Evolutionary conservation across 2,329 filamentous ascomycete species (phyloP).

Genomic region (Colletotrichum trifolii): DNA sequence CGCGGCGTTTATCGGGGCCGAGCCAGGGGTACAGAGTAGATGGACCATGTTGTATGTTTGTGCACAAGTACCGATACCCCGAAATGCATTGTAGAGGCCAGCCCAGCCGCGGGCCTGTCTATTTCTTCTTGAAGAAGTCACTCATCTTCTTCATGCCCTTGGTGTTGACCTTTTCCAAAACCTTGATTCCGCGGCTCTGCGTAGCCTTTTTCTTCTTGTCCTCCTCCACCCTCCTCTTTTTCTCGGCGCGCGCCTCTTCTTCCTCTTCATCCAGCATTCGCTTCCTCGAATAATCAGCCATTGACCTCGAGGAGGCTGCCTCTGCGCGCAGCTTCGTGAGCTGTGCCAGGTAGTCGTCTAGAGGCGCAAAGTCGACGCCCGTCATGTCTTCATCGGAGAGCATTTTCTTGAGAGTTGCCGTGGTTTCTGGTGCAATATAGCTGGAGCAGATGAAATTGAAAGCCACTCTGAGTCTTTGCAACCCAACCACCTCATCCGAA

Average conservation of each 20-base stretch:
- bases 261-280: conserved; percentile 74
- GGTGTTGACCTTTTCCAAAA: conserved; percentile 90
- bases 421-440: conserved; percentile 65
- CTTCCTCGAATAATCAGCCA: conserved; percentile 78
- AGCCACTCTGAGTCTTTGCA: conserved; percentile 73
- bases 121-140: conserved; percentile 86
- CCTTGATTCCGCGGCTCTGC: conserved; percentile 79
- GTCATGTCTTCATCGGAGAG: conserved; percentile 50
- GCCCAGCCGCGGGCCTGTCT: conserved; percentile 29
- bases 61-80: conserved; percentile 35
- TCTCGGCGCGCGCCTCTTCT: conserved; percentile 74
- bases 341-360: conserved; percentile 76
- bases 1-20: conserved; percentile 36
- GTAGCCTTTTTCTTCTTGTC: conserved; percentile 85
- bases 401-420: conserved; percentile 52
- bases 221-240: conserved; percentile 87
- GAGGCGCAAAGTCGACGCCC: conserved; percentile 72
- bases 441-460: conserved; percentile 72
- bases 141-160: conserved; percentile 97
- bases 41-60: conserved; percentile 25
- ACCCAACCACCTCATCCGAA: conserved; percentile 60
- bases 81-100: conserved; percentile 21
- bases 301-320: conserved; percentile 74
- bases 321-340: conserved; percentile 77
- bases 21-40: conserved; percentile 29